A percentile compares a stretch with the other conserved stretches of the same genome.
phyloP scores from a whole-genome alignment of 2,329 filamentous ascomycete genomes.

The Exophiala viscosa region DNA sequence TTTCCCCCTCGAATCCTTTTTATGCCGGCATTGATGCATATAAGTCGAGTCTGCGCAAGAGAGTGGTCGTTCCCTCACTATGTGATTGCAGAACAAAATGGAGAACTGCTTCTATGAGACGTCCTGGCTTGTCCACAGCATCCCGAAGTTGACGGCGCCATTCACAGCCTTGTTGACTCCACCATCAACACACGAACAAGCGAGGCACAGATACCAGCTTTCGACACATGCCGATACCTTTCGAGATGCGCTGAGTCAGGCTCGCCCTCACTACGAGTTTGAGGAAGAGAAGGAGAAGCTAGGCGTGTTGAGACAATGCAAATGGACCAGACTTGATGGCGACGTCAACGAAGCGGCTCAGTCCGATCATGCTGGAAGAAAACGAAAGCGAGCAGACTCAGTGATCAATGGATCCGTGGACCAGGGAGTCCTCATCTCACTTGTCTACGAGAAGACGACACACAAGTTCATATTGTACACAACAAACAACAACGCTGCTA shows the following conservation, averaged over 20 bases:
- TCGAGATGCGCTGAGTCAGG: slow-evolving; percentile 6
- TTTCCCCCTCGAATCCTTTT: too few relatives aligned
- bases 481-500: background rate
- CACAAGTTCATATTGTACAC: slow-evolving; percentile 22
- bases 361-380: slow-evolving; percentile 1
- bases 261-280: slow-evolving; percentile 17
- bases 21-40: too few relatives aligned
- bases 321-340: slow-evolving; percentile 13
- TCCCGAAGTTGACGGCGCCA: slow-evolving; percentile 4
- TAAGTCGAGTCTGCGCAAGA: too few relatives aligned
- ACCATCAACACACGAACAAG: background rate
- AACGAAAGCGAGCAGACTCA: slow-evolving; percentile 3
- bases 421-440: slow-evolving; percentile 11
- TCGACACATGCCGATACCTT: slow-evolving; percentile 12
- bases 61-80: too few relatives aligned
- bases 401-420: background rate
- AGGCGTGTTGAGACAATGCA: slow-evolving; percentile 17
- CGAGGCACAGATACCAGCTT: slow-evolving; percentile 1
- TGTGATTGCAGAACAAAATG: slow-evolving; percentile 7
- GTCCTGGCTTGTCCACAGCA: slow-evolving; percentile 14
- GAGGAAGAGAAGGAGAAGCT: slow-evolving; percentile 22
- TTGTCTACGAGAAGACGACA: slow-evolving; percentile 21
- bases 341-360: background rate
- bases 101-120: slow-evolving; percentile 22
- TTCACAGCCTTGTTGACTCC: slow-evolving; percentile 7